Evolutionary conservation across 805 yeast genomes (phyloP).

Genomic region (Ogataea salicorniae): DNA sequence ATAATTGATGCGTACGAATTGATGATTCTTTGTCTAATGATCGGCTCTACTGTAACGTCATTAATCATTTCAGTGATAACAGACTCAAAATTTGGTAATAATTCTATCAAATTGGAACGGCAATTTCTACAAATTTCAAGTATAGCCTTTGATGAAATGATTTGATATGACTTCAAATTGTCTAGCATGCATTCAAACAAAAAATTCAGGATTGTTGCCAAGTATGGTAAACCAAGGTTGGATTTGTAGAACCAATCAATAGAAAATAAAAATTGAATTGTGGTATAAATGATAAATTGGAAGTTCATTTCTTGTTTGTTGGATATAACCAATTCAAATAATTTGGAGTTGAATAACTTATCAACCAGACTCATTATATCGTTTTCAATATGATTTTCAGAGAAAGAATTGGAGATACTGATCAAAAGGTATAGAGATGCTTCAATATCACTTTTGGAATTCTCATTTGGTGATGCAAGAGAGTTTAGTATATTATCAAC

Average conservation of each 20-base stretch:
- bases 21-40: slow-evolving; percentile 54
- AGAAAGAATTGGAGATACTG: slow-evolving; percentile 50
- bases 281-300: slow-evolving; percentile 38
- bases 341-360: slow-evolving; percentile 26
- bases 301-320: slow-evolving; percentile 6
- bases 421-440: slow-evolving; percentile 55
- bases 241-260: slow-evolving; percentile 55
- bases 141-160: slow-evolving; percentile 50
- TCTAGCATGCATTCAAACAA: slow-evolving; percentile 30
- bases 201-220: slow-evolving; percentile 51
- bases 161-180: slow-evolving; percentile 23
- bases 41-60: slow-evolving; percentile 33
- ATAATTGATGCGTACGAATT: slow-evolving; percentile 60
- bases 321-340: slow-evolving; percentile 20
- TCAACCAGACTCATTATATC: slow-evolving; percentile 19
- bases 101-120: slow-evolving; percentile 34
- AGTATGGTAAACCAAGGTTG: slow-evolving; percentile 36
- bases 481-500: slow-evolving; percentile 30
- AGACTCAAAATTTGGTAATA: slow-evolving; percentile 44
- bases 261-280: slow-evolving; percentile 53
- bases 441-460: slow-evolving; percentile 40
- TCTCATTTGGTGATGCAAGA: slow-evolving; percentile 11
- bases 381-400: slow-evolving; percentile 28
- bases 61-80: slow-evolving; percentile 44
- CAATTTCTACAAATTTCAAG: slow-evolving; percentile 54